Percentiles rank a stretch among this genome's conserved stretches.
phyloP scores from a whole-genome alignment of 305 asterid genomes.

The Fraxinus dipetala region DNA sequence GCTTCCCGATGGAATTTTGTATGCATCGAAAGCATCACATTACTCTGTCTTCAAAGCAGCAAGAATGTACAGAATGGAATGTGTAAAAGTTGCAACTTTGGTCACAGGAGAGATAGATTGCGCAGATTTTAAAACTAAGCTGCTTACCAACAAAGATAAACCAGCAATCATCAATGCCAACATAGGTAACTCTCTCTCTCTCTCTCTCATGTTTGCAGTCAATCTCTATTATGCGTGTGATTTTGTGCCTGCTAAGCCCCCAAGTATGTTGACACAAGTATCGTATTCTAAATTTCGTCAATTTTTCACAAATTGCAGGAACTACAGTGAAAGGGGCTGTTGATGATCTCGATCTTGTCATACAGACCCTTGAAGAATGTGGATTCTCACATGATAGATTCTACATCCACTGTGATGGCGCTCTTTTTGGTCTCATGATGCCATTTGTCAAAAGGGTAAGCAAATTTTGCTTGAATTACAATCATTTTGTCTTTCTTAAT shows the following conservation, averaged over 20 bases:
- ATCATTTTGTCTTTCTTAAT: background rate
- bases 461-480: constrained; percentile 14
- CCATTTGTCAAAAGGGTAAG: constrained; percentile 83
- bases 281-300: constrained; percentile 11
- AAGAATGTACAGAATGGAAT: constrained; percentile 93
- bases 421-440: constrained; percentile 92
- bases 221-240: background rate
- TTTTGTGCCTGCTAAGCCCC: background rate
- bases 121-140: constrained; percentile 58
- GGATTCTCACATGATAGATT: constrained; percentile 71
- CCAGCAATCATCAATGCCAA: constrained; percentile 90
- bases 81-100: constrained; percentile 61
- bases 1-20: constrained; percentile 79
- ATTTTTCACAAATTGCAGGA: constrained; percentile 47
- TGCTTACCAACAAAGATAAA: constrained; percentile 63
- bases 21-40: constrained; percentile 88
- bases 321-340: constrained; percentile 96
- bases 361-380: constrained; percentile 71
- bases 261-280: constrained; percentile 5
- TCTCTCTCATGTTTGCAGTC: constrained; percentile 14
- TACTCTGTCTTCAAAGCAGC: constrained; percentile 96
- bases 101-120: constrained; percentile 91
- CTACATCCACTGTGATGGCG: constrained; percentile 93
- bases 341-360: constrained; percentile 90
- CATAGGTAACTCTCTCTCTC: constrained; percentile 50